Conservation (phyloP, 768 basidiomycete genomes). For the Mrakia gelida region DNA sequence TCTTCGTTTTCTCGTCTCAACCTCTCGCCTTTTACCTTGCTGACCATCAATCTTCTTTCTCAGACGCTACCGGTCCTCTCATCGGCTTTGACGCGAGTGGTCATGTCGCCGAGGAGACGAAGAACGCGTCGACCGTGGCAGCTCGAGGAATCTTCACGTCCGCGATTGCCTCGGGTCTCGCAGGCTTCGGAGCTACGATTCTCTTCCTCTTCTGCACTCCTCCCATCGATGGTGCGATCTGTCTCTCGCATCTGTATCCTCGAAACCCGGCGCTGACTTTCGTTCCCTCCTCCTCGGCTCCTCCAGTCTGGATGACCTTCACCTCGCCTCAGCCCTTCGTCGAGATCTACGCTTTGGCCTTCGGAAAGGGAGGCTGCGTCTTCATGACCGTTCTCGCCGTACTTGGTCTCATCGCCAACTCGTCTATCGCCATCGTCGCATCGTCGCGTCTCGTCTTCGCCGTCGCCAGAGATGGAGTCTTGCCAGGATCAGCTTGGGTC, state of each 20-base stretch:
- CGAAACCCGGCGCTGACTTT: slow-evolving; percentile 46
- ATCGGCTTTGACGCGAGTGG: slow-evolving; percentile 88
- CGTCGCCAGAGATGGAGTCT: slow-evolving; percentile 87
- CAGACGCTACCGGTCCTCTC: slow-evolving; percentile 71
- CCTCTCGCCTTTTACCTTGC: no score
- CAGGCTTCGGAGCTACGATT: slow-evolving; percentile 74
- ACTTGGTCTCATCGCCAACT: slow-evolving; percentile 74
- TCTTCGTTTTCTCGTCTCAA: no score
- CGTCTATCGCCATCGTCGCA: slow-evolving; percentile 80
- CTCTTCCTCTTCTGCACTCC: slow-evolving; percentile 82
- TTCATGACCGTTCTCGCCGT: slow-evolving; percentile 76
- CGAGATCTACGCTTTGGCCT: slow-evolving; percentile 66
- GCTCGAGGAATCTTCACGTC: slow-evolving; percentile 76
- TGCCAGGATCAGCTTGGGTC: slow-evolving; percentile 80
- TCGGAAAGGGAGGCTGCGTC: slow-evolving; percentile 71
- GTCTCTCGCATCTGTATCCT: slow-evolving; percentile 41
- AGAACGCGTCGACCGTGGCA: slow-evolving; percentile 59
- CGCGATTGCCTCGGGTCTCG: slow-evolving; percentile 67
- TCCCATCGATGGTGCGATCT: slow-evolving; percentile 46
- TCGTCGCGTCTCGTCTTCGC: slow-evolving; percentile 85
- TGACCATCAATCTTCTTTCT: no score
- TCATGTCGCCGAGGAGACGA: slow-evolving; percentile 83
- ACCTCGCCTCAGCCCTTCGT: slow-evolving; percentile 88
- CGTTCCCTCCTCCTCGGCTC: neutral
- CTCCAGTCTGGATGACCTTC: slow-evolving; percentile 58